phyloP scores from a whole-genome alignment of 345 rosid species.

The Passiflora organensis region DNA sequence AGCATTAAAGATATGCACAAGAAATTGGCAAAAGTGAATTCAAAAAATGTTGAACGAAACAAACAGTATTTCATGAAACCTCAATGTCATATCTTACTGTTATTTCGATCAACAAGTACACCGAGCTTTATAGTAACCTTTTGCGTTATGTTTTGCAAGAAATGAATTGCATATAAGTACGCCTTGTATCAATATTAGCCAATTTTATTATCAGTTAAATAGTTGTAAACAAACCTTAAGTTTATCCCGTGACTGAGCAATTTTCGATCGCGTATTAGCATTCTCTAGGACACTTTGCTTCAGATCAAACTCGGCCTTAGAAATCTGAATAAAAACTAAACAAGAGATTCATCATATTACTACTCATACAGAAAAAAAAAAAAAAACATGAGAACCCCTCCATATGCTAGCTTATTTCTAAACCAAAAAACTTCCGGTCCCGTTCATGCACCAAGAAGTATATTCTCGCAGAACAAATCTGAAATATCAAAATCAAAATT shows the following conservation, averaged over 20 bases:
- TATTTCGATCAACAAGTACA: no score
- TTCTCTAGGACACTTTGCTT: conserved; percentile 81
- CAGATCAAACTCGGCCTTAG: conserved; percentile 71
- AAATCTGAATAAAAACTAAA: conserved; percentile 44
- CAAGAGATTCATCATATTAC: background rate
- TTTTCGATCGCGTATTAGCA: conserved; percentile 64
- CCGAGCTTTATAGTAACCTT: no score
- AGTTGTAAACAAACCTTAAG: conserved; percentile 56
- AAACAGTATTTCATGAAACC: no score
- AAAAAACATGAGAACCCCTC: background rate
- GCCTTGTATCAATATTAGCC: no score
- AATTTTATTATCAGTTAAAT: background rate
- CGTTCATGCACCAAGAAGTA: background rate
- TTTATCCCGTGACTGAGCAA: conserved; percentile 93
- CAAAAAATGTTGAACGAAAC: no score
- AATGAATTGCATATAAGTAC: no score
- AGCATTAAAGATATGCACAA: no score
- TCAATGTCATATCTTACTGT: no score
- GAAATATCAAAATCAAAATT: background rate
- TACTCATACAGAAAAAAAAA: background rate
- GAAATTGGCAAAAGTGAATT: no score
- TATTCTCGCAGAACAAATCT: background rate
- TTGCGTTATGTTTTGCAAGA: no score
- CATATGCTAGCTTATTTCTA: no score
- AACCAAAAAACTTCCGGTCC: background rate